Conservation (phyloP, 495 filamentous ascomycete species). For the Cairneyella variabilis region DNA sequence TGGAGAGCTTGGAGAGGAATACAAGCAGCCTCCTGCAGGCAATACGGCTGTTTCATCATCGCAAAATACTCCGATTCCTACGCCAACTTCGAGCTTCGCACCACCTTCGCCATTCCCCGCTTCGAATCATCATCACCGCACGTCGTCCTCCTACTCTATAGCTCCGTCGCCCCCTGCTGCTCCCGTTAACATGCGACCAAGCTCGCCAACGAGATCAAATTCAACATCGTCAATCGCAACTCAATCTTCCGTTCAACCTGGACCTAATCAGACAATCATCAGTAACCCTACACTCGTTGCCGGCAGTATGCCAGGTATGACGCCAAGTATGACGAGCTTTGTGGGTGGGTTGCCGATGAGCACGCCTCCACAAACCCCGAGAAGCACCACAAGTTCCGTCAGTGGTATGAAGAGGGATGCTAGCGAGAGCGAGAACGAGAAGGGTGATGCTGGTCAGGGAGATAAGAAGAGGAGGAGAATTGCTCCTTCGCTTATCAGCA, state of each 20-base stretch:
- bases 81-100: constrained; percentile 59
- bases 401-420: constrained; percentile 57
- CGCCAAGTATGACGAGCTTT: constrained; percentile 62
- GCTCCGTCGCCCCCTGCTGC: constrained; percentile 53
- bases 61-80: constrained; percentile 60
- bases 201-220: constrained; percentile 76
- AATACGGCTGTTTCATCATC: constrained; percentile 33
- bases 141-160: constrained; percentile 34
- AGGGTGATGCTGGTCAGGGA: constrained; percentile 17
- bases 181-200: constrained; percentile 45
- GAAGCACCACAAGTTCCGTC: constrained; percentile 43
- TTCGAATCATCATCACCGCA: constrained; percentile 36
- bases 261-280: constrained; percentile 39
- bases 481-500: constrained; percentile 63
- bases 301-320: constrained; percentile 68
- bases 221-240: constrained; percentile 84
- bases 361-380: constrained; percentile 79
- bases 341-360: constrained; percentile 42
- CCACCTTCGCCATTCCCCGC: constrained; percentile 51
- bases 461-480: constrained; percentile 72
- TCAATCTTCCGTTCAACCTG: constrained; percentile 32
- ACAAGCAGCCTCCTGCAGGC: constrained; percentile 46
- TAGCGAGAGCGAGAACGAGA: constrained; percentile 47
- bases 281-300: constrained; percentile 77
- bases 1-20: constrained; percentile 84